phyloP scores from a whole-genome alignment of 2,329 filamentous ascomycete genomes.

The Botrytis sinoallii region DNA sequence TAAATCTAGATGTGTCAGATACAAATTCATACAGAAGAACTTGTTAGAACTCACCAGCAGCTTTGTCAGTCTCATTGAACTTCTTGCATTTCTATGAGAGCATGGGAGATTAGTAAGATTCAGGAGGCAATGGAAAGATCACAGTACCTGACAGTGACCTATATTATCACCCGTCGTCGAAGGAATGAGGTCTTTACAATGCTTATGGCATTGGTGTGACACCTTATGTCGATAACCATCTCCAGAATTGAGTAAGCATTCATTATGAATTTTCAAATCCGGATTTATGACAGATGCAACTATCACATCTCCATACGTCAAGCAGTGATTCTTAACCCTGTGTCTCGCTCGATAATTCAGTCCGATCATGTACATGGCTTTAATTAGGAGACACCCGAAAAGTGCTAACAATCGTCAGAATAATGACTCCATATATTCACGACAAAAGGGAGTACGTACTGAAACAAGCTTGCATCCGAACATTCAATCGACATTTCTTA shows the following conservation, averaged over 20 bases:
- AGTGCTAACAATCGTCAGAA: slow-evolving; percentile 11
- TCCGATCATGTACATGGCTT: slow-evolving; percentile 29
- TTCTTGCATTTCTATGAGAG: slow-evolving; percentile 25
- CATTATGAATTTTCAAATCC: slow-evolving; percentile 28
- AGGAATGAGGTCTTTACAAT: slow-evolving; percentile 26
- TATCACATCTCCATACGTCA: slow-evolving; percentile 30
- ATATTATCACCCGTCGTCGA: slow-evolving; percentile 26
- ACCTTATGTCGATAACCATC: slow-evolving; percentile 27
- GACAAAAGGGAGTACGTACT: background rate
- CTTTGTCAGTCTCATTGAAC: slow-evolving; percentile 27
- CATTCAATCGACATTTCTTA: slow-evolving; percentile 25
- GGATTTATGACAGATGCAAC: slow-evolving; percentile 28
- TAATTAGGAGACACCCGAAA: slow-evolving; percentile 26
- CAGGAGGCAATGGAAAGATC: background rate
- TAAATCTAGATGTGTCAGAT: slow-evolving; percentile 14
- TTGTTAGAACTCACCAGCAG: slow-evolving; percentile 19
- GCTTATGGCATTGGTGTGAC: slow-evolving; percentile 28
- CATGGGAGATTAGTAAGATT: background rate
- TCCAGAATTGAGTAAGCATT: slow-evolving; percentile 30
- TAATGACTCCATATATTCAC: background rate
- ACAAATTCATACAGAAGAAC: rapidly evolving
- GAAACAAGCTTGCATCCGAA: slow-evolving; percentile 29
- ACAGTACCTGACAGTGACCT: slow-evolving; percentile 25
- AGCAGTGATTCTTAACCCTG: slow-evolving; percentile 22
- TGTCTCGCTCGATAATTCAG: slow-evolving; percentile 23